Evolutionary conservation across 73 alveolate genomes (phyloP).

Genomic region (Paramecium tetraurelia): DNA sequence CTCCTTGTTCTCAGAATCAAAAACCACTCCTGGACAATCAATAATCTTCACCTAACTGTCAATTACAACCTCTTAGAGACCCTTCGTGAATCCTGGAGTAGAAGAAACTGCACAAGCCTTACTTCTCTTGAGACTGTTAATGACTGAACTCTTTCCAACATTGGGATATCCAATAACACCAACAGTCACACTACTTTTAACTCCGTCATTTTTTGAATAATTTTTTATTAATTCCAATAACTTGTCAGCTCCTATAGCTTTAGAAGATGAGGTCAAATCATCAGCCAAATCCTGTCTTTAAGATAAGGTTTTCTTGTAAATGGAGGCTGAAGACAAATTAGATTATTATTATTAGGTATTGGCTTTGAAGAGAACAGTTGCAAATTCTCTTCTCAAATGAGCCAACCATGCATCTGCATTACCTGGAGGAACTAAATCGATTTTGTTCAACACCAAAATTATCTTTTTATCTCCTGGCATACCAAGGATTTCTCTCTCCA

Average conservation of each 20-base stretch:
- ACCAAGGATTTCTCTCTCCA: conserved; percentile 83
- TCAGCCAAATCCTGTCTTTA: conserved; percentile 83
- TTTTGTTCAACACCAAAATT: conserved; percentile 90
- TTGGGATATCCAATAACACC: conserved; percentile 99
- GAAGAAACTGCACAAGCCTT: conserved; percentile 93
- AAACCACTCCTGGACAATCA: conserved; percentile 98
- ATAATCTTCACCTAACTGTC: conserved; percentile 90
- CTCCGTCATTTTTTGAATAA: conserved; percentile 88
- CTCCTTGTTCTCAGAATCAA: conserved; percentile 74
- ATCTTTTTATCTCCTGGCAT: conserved; percentile 83
- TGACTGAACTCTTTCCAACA: conserved; percentile 84
- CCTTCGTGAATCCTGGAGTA: conserved; percentile 96
- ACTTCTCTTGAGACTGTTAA: conserved; percentile 84
- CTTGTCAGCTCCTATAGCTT: conserved; percentile 95
- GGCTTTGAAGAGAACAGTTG: conserved; percentile 88
- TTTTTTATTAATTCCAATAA: conserved; percentile 91
- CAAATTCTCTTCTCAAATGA: conserved; percentile 83
- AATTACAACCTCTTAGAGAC: conserved; percentile 92
- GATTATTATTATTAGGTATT: conserved; percentile 85
- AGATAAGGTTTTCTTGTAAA: conserved; percentile 80
- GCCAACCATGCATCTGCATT: conserved; percentile 95
- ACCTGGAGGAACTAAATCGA: conserved; percentile 94
- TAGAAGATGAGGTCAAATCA: conserved; percentile 79
- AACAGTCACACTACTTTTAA: conserved; percentile 81
- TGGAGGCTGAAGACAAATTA: conserved; percentile 77